Evolutionary conservation across 768 basidiomycete genomes (phyloP), one percentile per base, ranked within the genome.

Genomic region (Mycena epipterygia): DNA sequence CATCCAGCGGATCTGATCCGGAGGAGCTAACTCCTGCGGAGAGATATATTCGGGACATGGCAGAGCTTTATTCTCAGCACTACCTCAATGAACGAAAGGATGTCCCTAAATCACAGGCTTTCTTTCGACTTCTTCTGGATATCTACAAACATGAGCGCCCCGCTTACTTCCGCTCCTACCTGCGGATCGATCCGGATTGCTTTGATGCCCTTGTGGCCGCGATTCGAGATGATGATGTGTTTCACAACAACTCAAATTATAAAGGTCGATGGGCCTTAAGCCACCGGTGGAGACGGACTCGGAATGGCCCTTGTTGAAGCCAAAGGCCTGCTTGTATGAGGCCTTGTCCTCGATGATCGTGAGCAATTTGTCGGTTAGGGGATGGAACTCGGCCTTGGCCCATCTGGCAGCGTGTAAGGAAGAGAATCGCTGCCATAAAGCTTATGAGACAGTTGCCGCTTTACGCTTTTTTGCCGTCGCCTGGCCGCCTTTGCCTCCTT

Each of bases 171-270:
- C 72, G 73, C n/a, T 76, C 74, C 0, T 74, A 73, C 52, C 70
- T 81, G 12, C 58, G 63, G 1, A 70, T 81, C 5, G n/a, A 59
- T 39, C 80, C 76, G 17, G 65, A n/a, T 1, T 57, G 73, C 25
- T 82, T 81, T 56, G 70, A 77, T 35, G 35, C 30, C 16, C 73
- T 81, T n/a, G 58, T 79, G 2, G 23, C 51, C 0, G 39, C 52
- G 12, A 75, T 79, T 41, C 25, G 71, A 3, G 61, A 75, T 46
- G 56, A 81, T 64, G 61, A 59, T 19, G 69, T 79, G 51, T 81
- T 81, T 57, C 51, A 67, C 37, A 81, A 79, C 69, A 67, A 78
- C 23, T 79, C 79, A 9, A 74, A 75, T 52, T 33, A 7, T 33
- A 35, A n/a, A 59, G 37, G 37, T n/a, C n/a, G n/a, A n/a, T n/a